Conservation (phyloP, 176 grass and related monocot genomes). For the Aegilops bicornis region DNA sequence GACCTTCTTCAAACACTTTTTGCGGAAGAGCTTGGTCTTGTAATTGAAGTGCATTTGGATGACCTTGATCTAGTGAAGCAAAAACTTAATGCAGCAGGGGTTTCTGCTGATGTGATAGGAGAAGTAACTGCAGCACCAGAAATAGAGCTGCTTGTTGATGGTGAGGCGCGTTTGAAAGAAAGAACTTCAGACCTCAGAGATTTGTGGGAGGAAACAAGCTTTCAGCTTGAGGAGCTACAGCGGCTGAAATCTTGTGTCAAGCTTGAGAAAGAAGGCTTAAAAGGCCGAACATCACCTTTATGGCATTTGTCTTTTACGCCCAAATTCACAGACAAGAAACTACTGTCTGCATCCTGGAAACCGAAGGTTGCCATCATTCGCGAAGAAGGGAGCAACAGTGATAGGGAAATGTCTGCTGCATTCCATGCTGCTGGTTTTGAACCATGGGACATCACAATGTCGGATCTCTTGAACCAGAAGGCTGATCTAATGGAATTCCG, state of each 20-base stretch:
- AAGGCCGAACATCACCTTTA: constrained; percentile 49
- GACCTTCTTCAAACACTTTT: constrained; percentile 68
- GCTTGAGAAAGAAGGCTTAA: constrained; percentile 86
- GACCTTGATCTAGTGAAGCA: constrained; percentile 46
- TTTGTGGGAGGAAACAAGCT: constrained; percentile 92
- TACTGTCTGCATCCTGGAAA: constrained; percentile 55
- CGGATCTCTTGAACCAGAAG: constrained; percentile 55
- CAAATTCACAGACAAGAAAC: constrained; percentile 55
- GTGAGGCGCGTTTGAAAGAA: constrained; percentile 59
- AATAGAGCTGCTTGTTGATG: constrained; percentile 63
- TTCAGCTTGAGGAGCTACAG: constrained; percentile 79
- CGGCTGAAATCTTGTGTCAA: constrained; percentile 73
- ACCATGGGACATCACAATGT: constrained; percentile 91
- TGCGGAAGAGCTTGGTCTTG: constrained; percentile 81
- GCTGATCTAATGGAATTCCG: constrained; percentile 53
- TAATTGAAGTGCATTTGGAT: constrained; percentile 58
- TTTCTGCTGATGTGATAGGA: constrained; percentile 67
- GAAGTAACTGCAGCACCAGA: constrained; percentile 57
- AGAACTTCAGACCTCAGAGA: constrained; percentile 72
- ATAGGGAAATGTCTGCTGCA: constrained; percentile 89
- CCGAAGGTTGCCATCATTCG: constrained; percentile 92
- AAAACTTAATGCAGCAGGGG: constrained; percentile 62
- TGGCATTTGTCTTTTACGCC: constrained; percentile 80
- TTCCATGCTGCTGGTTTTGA: constrained; percentile 87
- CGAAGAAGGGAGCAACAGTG: constrained; percentile 96